Conservation (phyloP, 2,329 filamentous ascomycete species). For the Hypoxylon rubiginosum region DNA sequence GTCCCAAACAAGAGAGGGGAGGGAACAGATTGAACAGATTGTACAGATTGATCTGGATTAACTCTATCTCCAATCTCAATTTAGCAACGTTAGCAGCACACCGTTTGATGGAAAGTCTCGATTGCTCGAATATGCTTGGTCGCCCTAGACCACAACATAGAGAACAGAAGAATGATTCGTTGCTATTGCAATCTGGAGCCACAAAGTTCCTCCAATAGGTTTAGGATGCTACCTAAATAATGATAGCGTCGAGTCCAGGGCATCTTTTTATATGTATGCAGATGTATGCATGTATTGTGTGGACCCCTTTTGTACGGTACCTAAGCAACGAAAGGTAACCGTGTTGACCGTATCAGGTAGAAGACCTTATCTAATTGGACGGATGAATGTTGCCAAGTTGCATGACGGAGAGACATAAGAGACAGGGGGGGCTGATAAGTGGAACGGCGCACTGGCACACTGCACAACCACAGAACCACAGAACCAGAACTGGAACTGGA, state of each 20-base stretch:
- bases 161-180: slow-evolving; percentile 10
- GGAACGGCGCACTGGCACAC: slow-evolving; percentile 28
- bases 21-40: background rate
- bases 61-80: slow-evolving; percentile 36
- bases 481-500: no score
- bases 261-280: slow-evolving; percentile 15
- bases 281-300: slow-evolving; percentile 12
- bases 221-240: slow-evolving; percentile 13
- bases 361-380: slow-evolving; percentile 31
- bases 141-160: slow-evolving; percentile 15
- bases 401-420: slow-evolving; percentile 34
- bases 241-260: slow-evolving; percentile 15
- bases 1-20: slow-evolving; percentile 4
- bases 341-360: slow-evolving; percentile 37
- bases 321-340: background rate
- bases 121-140: slow-evolving; percentile 20
- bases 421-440: slow-evolving; percentile 35
- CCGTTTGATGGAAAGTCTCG: slow-evolving; percentile 35
- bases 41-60: slow-evolving; percentile 34
- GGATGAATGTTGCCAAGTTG: slow-evolving; percentile 44
- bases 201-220: slow-evolving; percentile 24
- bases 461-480: no score
- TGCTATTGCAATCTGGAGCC: background rate
- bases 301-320: slow-evolving; percentile 2
- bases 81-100: slow-evolving; percentile 25